phyloP scores from a whole-genome alignment of 2,329 filamentous ascomycete species.

The Triangularia verruculosa region DNA sequence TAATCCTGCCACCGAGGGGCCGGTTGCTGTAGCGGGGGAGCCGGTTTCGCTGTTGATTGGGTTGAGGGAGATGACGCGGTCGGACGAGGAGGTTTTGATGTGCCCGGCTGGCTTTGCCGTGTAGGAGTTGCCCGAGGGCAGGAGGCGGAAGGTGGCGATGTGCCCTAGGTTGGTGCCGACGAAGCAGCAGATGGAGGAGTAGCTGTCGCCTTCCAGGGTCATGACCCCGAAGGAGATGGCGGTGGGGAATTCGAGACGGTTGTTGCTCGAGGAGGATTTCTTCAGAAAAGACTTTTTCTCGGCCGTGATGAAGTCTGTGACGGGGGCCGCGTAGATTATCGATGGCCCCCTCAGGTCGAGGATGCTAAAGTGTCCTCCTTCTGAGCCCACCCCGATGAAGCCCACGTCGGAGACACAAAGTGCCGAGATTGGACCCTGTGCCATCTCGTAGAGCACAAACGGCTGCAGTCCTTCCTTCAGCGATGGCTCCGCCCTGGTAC shows the following conservation, averaged over 20 bases:
- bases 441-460: conserved; percentile 75
- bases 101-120: conserved; percentile 68
- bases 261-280: conserved; percentile 39
- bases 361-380: conserved; percentile 74
- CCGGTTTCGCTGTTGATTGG: conserved; percentile 80
- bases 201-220: conserved; percentile 89
- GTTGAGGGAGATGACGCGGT: conserved; percentile 68
- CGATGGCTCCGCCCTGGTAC: conserved; percentile 64
- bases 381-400: conserved; percentile 83
- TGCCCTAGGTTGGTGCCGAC: conserved; percentile 84
- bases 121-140: conserved; percentile 74
- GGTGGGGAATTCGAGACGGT: conserved; percentile 70
- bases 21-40: conserved; percentile 71
- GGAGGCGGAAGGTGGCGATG: conserved; percentile 83
- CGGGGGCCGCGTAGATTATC: conserved; percentile 72
- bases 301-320: conserved; percentile 71
- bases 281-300: conserved; percentile 71
- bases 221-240: conserved; percentile 88
- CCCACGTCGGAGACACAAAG: conserved; percentile 87
- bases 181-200: conserved; percentile 90
- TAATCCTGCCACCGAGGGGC: conserved; percentile 70
- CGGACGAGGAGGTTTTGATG: conserved; percentile 64
- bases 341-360: conserved; percentile 85
- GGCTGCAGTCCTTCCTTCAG: conserved; percentile 71
- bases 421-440: conserved; percentile 75